Conservation (phyloP, 73 alveolate genomes). For the Effrenium voratum region DNA sequence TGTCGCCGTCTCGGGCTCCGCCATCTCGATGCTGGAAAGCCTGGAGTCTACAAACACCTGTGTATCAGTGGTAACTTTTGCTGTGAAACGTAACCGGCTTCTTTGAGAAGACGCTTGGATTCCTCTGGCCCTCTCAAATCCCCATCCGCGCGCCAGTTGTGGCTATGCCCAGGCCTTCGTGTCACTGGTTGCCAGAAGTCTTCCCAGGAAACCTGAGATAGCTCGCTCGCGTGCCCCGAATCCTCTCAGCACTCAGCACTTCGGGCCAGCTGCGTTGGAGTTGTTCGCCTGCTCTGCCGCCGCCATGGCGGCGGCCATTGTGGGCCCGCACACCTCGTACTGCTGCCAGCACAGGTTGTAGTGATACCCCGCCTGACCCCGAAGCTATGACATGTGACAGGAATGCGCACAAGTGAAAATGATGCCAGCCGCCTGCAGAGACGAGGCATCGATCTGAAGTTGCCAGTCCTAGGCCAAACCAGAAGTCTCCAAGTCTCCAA, state of each 20-base stretch:
- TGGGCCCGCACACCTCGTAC: constrained; percentile 29
- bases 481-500: background rate
- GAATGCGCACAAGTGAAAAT: background rate
- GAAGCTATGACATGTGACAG: background rate
- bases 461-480: constrained; percentile 26
- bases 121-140: too few species aligned
- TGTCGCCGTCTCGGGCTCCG: background rate
- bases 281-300: background rate
- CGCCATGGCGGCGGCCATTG: constrained; percentile 7
- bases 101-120: too few species aligned
- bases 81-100: too few species aligned
- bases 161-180: background rate
- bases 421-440: background rate
- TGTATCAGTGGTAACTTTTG: too few species aligned
- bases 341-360: constrained; percentile 39
- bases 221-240: too few species aligned
- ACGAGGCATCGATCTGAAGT: background rate
- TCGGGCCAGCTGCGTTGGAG: background rate
- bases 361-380: background rate
- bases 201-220: constrained; percentile 2
- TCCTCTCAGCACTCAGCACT: background rate
- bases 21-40: constrained; percentile 9
- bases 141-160: background rate
- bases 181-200: background rate
- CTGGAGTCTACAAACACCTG: too few species aligned